These are phyloP conservation scores for Lactifluus volemus DNA, from an alignment of 768 basidiomycete genomes.

Conservation along the genomic window DNA sequence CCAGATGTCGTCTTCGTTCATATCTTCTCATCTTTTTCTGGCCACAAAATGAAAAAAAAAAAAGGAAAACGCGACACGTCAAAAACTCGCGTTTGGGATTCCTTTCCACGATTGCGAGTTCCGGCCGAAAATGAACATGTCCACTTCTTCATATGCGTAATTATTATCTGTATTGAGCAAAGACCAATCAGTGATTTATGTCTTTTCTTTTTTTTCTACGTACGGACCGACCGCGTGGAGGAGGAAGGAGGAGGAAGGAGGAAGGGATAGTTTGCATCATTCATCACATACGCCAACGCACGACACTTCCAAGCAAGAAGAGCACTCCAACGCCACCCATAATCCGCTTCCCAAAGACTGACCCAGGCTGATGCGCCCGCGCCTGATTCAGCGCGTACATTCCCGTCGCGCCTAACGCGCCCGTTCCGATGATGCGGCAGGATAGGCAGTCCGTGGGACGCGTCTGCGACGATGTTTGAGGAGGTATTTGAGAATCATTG, in stretches of 20 bases:
- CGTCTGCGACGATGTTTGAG: not conserved
- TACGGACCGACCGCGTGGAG: not conserved
- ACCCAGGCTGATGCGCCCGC: conserved; percentile 54
- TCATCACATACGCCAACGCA: conserved; percentile 14
- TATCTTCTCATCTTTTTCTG: too few species aligned
- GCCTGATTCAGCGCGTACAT: conserved; percentile 60
- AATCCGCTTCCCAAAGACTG: conserved; percentile 48
- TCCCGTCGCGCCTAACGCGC: conserved; percentile 52
- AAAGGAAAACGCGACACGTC: too few species aligned
- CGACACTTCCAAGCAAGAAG: conserved; percentile 16
- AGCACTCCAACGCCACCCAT: conserved; percentile 52
- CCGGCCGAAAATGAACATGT: too few species aligned
- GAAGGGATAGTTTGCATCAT: not conserved
- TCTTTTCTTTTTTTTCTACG: not conserved
- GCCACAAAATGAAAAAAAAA: too few species aligned
- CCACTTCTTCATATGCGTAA: too few species aligned
- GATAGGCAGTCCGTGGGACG: conserved; percentile 45
- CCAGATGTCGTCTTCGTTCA: too few species aligned
- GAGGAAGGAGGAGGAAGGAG: too few species aligned
- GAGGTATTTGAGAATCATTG: not conserved
- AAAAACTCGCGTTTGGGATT: too few species aligned
- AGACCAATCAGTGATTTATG: too few species aligned
- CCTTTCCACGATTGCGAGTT: too few species aligned
- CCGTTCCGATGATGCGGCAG: conserved; percentile 61
- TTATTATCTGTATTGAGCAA: too few species aligned